A percentile compares a stretch with the other conserved stretches of the same genome.
phyloP scores from a whole-genome alignment of 345 rosid species.

The Murraya paniculata region DNA sequence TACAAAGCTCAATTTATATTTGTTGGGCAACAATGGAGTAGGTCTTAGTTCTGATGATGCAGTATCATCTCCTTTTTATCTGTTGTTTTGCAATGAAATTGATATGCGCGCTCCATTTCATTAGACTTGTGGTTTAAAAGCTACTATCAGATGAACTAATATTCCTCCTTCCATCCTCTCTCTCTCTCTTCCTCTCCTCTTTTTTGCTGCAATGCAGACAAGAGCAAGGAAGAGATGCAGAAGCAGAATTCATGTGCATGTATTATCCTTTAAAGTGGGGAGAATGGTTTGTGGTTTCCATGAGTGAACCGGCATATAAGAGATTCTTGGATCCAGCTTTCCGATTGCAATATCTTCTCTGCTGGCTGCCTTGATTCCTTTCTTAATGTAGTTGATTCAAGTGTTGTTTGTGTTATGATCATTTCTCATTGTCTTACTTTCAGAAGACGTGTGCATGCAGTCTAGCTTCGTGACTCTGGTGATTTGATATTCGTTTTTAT shows the following conservation, averaged over 20 bases:
- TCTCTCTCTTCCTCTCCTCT: not conserved
- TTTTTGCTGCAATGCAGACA: slow-evolving; percentile 21
- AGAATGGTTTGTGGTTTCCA: not conserved
- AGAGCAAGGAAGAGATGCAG: slow-evolving; percentile 27
- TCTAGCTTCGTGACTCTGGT: not conserved
- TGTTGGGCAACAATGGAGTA: not conserved
- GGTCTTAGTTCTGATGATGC: not conserved
- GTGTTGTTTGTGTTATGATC: not conserved
- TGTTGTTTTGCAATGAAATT: not conserved
- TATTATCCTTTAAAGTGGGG: slow-evolving; percentile 26
- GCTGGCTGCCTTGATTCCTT: not conserved
- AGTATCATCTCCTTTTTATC: not conserved
- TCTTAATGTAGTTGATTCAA: not conserved
- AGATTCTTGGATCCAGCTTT: not conserved
- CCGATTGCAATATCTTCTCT: not conserved
- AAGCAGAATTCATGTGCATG: slow-evolving; percentile 36
- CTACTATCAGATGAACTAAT: not conserved
- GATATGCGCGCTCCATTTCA: not conserved
- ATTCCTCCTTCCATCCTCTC: not conserved
- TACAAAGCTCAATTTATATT: not conserved
- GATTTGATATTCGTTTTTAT: no score
- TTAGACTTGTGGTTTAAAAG: not conserved
- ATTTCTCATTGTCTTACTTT: not conserved
- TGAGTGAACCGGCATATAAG: not conserved
- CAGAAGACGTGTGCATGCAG: not conserved